Conservation (phyloP, 345 rosid species). For the Corymbia maculata region DNA sequence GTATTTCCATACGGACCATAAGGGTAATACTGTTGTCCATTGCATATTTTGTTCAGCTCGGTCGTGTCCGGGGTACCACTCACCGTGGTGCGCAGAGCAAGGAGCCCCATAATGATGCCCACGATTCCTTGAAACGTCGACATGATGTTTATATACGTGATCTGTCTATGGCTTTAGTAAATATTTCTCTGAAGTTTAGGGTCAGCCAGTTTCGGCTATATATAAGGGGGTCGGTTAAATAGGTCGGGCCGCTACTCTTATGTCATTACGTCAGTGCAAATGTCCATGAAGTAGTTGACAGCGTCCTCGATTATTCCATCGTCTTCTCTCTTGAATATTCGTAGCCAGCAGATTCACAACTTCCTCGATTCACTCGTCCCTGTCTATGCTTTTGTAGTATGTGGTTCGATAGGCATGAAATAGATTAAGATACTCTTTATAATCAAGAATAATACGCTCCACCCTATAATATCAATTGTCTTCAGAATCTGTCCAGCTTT, state of each 20-base stretch:
- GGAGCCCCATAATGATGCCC: background rate
- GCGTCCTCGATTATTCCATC: background rate
- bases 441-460: background rate
- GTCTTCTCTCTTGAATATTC: background rate
- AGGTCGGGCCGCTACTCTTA: background rate
- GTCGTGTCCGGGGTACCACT: background rate
- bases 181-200: background rate
- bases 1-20: background rate
- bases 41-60: background rate
- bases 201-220: background rate
- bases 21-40: accelerated
- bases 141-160: background rate
- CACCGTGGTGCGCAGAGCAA: background rate
- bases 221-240: background rate
- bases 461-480: background rate
- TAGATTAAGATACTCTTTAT: background rate
- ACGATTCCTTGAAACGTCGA: background rate
- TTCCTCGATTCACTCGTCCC: background rate
- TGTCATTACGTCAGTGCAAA: background rate
- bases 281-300: background rate
- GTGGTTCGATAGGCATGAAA: background rate
- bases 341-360: background rate
- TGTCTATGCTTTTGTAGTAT: background rate
- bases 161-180: background rate
- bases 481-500: background rate